These are phyloP conservation scores for Fagopyrum esculentum DNA, from an alignment of 148 eudicot genomes.

Conservation along the genomic window DNA sequence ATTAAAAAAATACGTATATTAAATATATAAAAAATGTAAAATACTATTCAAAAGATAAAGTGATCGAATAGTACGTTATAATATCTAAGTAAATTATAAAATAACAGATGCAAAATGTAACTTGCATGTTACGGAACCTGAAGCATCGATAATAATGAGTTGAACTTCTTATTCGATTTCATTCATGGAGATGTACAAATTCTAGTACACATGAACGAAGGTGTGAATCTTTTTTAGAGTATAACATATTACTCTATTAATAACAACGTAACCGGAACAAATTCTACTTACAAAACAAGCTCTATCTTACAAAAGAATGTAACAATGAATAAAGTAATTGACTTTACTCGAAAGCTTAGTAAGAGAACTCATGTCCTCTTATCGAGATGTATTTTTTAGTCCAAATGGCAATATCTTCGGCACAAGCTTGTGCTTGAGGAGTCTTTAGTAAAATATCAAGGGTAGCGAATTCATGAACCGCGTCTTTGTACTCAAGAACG, in stretches of 20 bases:
- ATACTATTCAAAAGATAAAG: too few species aligned
- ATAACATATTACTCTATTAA: too few species aligned
- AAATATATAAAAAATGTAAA: too few species aligned
- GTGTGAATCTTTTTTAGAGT: too few species aligned
- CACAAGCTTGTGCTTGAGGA: conserved; percentile 88
- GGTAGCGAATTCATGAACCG: conserved; percentile 91
- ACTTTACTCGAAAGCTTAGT: conserved; percentile 19
- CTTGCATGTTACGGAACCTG: too few species aligned
- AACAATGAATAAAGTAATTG: not conserved
- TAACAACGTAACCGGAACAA: not conserved
- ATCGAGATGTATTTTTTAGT: conserved; percentile 82
- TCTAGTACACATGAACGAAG: not conserved
- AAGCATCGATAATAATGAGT: too few species aligned
- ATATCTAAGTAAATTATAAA: too few species aligned
- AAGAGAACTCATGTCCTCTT: conserved; percentile 93
- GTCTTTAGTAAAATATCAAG: conserved; percentile 85
- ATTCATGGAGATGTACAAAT: not conserved
- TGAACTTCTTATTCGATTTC: not conserved
- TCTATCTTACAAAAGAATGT: not conserved
- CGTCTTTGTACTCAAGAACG: conserved; percentile 86
- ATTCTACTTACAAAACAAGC: not conserved
- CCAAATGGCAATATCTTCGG: conserved; percentile 94
- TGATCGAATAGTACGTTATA: too few species aligned
- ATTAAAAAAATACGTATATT: too few species aligned
- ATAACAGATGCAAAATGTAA: too few species aligned